Base-by-base conservation (phyloP, 495 filamentous ascomycete species). In the Xylaria palmicola region DNA sequence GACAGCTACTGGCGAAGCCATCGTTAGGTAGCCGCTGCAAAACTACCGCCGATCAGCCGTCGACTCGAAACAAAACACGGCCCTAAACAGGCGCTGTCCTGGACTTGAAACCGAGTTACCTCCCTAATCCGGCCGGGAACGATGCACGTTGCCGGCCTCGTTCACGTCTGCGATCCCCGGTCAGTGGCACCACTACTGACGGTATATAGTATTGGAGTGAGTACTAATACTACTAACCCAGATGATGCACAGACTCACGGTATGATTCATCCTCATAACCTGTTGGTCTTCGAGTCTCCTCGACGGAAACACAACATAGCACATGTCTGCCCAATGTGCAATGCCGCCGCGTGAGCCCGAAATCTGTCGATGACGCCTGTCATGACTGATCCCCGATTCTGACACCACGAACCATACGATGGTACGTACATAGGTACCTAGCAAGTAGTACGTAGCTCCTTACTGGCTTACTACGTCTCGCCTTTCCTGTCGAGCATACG, bases 51-150 rank as follows among this genome's bases (percentile, higher is more conserved):
- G 27, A 50, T 34, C 47, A 34, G 32, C 19, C 29, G 10, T 1
- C 12, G 6, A 52, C 32, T 52, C 49, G 49, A 37, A 37, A 52
- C 49, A 52, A 37, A 32, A 29, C 24, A 52, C 20, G 49, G 49
- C 32, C 17, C 49, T 52, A n/a, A 4, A 27, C 19, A 48, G 51
- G 19, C 32, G 26, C 19, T 56, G 8, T 43, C 19, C 22, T 22
- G 6, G 26, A n/a, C 17, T 32, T 44, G 26, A 43, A 44, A 56
- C 39, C 43, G 36, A 8, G 26, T 56, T 43, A 27, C 27, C 24
- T 41, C 30, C 39, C 49, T 30, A 44, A 44, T 34, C 26, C 36
- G 32, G 13, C 51, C 13, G 36, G 49, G 32, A 50, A 19, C n/a
- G n/a, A n/a, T n/a, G n/a, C n/a, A n/a, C n/a, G n/a, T n/a, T n/a